phyloP scores from a whole-genome alignment of 2,329 filamentous ascomycete genomes.

The Volutella citrinella region DNA sequence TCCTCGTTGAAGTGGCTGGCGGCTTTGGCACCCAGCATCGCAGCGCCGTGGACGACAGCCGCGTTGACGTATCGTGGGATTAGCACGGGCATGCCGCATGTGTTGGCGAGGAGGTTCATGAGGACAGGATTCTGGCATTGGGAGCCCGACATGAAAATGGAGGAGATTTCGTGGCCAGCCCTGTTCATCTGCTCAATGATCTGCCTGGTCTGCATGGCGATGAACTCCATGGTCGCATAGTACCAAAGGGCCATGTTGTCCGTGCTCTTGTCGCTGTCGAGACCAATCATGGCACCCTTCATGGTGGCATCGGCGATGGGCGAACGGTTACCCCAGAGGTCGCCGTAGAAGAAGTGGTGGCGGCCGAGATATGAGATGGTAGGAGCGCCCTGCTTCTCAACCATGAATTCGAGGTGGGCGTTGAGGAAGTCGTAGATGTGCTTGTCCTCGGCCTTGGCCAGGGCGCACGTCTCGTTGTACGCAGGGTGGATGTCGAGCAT shows the following conservation, averaged over 20 bases:
- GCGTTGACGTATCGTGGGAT: conserved; percentile 94
- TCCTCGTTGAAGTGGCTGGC: conserved; percentile 70
- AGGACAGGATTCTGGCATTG: conserved; percentile 95
- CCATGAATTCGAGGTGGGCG: conserved; percentile 75
- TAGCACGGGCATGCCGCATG: conserved; percentile 87
- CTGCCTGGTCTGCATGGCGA: conserved; percentile 92
- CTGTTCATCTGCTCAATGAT: conserved; percentile 94
- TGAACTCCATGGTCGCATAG: conserved; percentile 97
- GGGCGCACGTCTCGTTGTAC: conserved; percentile 73
- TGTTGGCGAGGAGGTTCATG: conserved; percentile 87
- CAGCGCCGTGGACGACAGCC: conserved; percentile 95
- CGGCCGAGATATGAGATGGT: conserved; percentile 81
- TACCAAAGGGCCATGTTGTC: conserved; percentile 89
- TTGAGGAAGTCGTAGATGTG: conserved; percentile 97
- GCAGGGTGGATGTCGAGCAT: conserved; percentile 94
- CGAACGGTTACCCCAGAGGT: conserved; percentile 94
- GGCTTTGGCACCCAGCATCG: conserved; percentile 98
- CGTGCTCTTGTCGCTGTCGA: conserved; percentile 81
- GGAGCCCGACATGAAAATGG: conserved; percentile 98
- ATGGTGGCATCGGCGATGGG: conserved; percentile 91
- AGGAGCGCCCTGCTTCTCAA: conserved; percentile 65
- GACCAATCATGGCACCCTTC: conserved; percentile 83
- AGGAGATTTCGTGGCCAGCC: conserved; percentile 80
- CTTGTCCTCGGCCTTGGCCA: conserved; percentile 76
- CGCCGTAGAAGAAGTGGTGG: conserved; percentile 98